Conservation (phyloP, 2,329 filamentous ascomycete species). For the Talaromyces sp. region DNA sequence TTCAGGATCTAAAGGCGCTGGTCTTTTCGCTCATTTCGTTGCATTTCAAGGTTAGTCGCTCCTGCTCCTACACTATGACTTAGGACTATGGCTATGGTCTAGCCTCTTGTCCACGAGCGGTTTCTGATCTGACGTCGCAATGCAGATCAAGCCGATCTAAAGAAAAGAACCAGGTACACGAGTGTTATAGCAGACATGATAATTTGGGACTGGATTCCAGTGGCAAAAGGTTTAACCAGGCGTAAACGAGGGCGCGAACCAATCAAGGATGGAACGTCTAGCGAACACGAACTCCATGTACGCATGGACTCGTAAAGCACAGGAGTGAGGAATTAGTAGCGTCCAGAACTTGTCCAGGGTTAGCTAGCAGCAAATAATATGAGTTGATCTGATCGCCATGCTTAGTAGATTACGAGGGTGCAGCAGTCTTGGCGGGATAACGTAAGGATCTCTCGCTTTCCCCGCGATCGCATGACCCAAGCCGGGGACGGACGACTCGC, state of each 20-base stretch:
- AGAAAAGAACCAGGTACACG: background rate
- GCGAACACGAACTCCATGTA: background rate
- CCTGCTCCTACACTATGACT: background rate
- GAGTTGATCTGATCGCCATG: background rate
- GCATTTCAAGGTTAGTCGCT: slow-evolving; percentile 74
- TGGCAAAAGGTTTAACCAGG: background rate
- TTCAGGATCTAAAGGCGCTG: slow-evolving; percentile 92
- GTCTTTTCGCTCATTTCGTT: slow-evolving; percentile 94
- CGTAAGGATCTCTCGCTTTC: slow-evolving; percentile 18
- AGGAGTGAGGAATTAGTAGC: background rate
- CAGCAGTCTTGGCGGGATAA: background rate
- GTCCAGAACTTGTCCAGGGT: background rate
- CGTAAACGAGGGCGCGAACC: background rate
- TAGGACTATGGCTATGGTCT: background rate
- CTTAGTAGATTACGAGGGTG: background rate
- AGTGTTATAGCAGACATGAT: background rate
- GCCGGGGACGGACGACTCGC: slow-evolving; percentile 10
- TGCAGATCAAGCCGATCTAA: slow-evolving; percentile 50
- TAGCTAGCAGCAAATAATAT: background rate
- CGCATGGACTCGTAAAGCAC: background rate
- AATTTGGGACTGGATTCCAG: background rate
- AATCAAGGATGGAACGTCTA: background rate
- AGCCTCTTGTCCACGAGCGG: background rate
- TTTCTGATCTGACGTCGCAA: slow-evolving; percentile 4
- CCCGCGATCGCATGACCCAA: slow-evolving; percentile 29